Percentiles rank a stretch among this genome's conserved stretches.
Evolutionary conservation across 148 eudicot species (phyloP).

Genomic region (Camellia sinensis): DNA sequence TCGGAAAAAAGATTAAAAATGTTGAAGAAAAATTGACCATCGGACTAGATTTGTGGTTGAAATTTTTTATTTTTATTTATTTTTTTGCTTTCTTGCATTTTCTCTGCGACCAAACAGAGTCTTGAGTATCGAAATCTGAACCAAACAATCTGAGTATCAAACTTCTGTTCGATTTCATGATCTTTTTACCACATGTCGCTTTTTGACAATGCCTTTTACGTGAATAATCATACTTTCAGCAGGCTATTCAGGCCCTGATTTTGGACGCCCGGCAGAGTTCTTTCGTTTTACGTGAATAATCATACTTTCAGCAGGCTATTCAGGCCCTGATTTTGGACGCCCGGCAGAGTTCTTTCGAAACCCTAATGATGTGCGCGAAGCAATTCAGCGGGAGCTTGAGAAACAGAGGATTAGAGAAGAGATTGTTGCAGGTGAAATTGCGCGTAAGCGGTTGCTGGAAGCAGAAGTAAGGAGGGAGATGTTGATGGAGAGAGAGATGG

Average conservation of each 20-base stretch:
- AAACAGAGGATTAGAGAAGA: slow-evolving; percentile 59
- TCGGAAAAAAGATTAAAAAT: too few species aligned
- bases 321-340: slow-evolving; percentile 1
- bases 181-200: neutral
- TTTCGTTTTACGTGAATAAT: neutral
- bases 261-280: neutral
- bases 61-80: too few species aligned
- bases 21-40: too few species aligned
- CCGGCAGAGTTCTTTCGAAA: neutral
- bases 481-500: slow-evolving; percentile 53
- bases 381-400: slow-evolving; percentile 46
- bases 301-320: slow-evolving; percentile 21
- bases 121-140: too few species aligned
- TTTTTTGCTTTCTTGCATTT: too few species aligned
- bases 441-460: slow-evolving; percentile 44
- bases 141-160: too few species aligned
- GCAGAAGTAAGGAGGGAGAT: slow-evolving; percentile 69
- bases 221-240: slow-evolving; percentile 12
- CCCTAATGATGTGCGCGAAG: slow-evolving; percentile 19
- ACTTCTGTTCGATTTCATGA: neutral
- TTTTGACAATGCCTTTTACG: neutral
- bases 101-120: too few species aligned
- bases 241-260: slow-evolving; percentile 6
- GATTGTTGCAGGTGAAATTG: slow-evolving; percentile 46
- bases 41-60: too few species aligned